These are phyloP conservation scores for Hansenula sp. DNA, from an alignment of 1,139 yeast species.

Conservation along the genomic window DNA sequence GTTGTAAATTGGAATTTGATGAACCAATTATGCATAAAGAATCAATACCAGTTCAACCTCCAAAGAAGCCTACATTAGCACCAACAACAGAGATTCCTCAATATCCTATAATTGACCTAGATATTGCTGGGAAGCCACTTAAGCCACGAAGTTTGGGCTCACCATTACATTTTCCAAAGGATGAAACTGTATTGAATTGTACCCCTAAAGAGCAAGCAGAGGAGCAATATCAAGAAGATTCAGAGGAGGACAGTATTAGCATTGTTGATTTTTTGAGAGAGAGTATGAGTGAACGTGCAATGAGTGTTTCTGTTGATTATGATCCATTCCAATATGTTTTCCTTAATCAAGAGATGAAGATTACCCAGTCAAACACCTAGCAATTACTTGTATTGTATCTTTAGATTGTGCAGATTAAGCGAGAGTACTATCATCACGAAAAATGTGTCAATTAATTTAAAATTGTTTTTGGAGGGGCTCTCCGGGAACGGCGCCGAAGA, in stretches of 20 bases:
- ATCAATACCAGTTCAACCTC: neutral
- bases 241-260: conserved; percentile 4
- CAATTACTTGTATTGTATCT: neutral
- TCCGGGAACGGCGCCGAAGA: neutral
- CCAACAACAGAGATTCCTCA: neutral
- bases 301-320: conserved; percentile 9
- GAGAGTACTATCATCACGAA: no score
- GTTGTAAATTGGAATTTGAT: neutral
- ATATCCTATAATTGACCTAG: conserved; percentile 12
- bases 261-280: conserved; percentile 18
- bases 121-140: conserved; percentile 10
- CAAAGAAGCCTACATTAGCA: neutral
- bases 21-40: neutral
- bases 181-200: no score
- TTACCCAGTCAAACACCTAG: no score
- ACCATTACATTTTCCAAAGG: neutral
- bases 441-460: neutral
- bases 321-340: conserved; percentile 8
- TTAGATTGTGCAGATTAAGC: neutral
- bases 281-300: conserved; percentile 13
- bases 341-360: neutral
- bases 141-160: conserved; percentile 7
- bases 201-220: no score
- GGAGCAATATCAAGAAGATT: neutral
- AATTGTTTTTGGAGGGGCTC: neutral